phyloP scores from a whole-genome alignment of 2,329 filamentous ascomycete genomes.

The Pestalotiopsis sp. region DNA sequence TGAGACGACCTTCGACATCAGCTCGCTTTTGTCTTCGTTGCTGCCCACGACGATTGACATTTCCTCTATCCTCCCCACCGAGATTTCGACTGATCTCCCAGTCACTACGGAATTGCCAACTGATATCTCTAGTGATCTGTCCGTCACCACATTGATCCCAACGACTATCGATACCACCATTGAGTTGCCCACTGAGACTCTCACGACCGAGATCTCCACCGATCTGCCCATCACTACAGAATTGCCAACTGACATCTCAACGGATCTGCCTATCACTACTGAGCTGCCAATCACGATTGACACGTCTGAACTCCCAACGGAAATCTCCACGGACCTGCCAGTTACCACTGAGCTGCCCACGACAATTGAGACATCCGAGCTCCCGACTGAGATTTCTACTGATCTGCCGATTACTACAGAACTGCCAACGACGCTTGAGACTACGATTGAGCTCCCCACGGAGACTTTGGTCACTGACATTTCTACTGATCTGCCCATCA shows the following conservation, averaged over 20 bases:
- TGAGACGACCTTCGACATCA: background rate
- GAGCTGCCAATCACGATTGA: no score
- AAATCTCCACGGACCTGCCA: background rate
- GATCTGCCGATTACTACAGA: background rate
- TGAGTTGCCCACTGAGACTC: background rate
- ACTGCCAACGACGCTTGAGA: background rate
- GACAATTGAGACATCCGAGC: background rate
- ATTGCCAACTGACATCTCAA: background rate
- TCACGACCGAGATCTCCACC: background rate
- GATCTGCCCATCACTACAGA: background rate
- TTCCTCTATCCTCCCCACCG: background rate
- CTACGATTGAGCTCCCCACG: background rate
- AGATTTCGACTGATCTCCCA: background rate
- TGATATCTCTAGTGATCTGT: background rate
- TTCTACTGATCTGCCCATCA: background rate
- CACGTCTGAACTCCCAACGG: background rate
- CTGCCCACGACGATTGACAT: background rate
- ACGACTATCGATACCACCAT: no score
- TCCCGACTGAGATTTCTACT: background rate
- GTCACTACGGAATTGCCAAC: background rate
- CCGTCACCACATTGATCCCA: background rate
- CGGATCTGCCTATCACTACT: background rate
- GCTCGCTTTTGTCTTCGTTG: background rate
- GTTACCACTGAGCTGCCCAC: background rate
- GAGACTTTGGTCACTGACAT: background rate